phyloP scores from a whole-genome alignment of 129 eudicot species.

The Chrysanthemum makinoi region DNA sequence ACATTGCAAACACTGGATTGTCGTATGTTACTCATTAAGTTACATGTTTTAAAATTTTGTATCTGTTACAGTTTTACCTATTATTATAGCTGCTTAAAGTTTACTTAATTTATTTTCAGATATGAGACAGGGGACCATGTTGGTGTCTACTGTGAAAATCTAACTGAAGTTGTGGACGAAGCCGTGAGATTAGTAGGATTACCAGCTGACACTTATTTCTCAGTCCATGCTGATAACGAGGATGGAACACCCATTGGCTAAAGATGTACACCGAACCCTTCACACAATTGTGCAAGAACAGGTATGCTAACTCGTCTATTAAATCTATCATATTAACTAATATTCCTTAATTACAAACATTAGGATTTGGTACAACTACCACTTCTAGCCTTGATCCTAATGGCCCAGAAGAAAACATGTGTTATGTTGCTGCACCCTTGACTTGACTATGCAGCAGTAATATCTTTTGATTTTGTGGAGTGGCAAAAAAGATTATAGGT shows the following conservation, averaged over 20 bases:
- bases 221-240: slow-evolving; percentile 68
- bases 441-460: slow-evolving; percentile 12
- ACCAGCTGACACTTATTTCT: slow-evolving; percentile 58
- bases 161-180: slow-evolving; percentile 72
- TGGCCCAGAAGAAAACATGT: not conserved
- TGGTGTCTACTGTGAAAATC: slow-evolving; percentile 80
- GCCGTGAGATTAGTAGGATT: slow-evolving; percentile 60
- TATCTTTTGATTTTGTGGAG: not conserved
- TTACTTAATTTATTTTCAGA: slow-evolving; percentile 28
- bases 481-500: slow-evolving; percentile 12
- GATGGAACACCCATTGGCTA: slow-evolving; percentile 64
- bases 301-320: slow-evolving; percentile 35
- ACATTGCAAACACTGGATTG: slow-evolving; percentile 74
- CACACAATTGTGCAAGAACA: slow-evolving; percentile 88
- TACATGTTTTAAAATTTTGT: not conserved
- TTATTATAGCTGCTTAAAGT: not conserved
- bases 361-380: not conserved
- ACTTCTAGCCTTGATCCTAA: not conserved
- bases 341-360: not conserved
- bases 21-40: slow-evolving; percentile 38
- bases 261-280: slow-evolving; percentile 68
- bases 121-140: slow-evolving; percentile 92
- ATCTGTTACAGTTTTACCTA: not conserved
- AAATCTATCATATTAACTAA: not conserved
- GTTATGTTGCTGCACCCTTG: slow-evolving; percentile 12